These are phyloP conservation scores for Lactarius hengduanensis DNA, from an alignment of 768 basidiomycete species.

Conservation along the genomic window DNA sequence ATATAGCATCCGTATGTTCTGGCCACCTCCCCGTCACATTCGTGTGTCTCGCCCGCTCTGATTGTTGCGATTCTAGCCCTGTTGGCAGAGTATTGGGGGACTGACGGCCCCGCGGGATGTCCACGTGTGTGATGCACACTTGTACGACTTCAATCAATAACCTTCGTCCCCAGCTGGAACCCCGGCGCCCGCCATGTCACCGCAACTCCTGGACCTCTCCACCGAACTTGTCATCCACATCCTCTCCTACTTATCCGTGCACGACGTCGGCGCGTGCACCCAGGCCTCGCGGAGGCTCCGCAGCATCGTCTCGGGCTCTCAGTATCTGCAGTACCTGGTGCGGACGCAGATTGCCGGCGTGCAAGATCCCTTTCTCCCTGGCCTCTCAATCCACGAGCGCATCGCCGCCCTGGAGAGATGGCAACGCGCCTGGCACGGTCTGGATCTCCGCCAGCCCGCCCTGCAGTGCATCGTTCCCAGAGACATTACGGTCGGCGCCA, in stretches of 20 bases:
- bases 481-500: slow-evolving; percentile 11
- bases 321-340: slow-evolving; percentile 22
- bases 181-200: slow-evolving; percentile 19
- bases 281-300: slow-evolving; percentile 18
- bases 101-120: neutral
- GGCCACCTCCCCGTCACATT: neutral
- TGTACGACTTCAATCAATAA: slow-evolving; percentile 3
- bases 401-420: slow-evolving; percentile 19
- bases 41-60: slow-evolving; percentile 3
- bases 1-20: slow-evolving; percentile 7
- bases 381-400: slow-evolving; percentile 19
- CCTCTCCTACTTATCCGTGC: slow-evolving; percentile 18
- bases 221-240: slow-evolving; percentile 24
- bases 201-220: slow-evolving; percentile 24
- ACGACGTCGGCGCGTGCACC: slow-evolving; percentile 19
- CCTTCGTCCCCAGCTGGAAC: slow-evolving; percentile 1
- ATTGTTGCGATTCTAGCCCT: slow-evolving; percentile 3
- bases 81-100: neutral
- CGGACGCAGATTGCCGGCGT: slow-evolving; percentile 22
- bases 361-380: slow-evolving; percentile 13
- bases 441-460: slow-evolving; percentile 21
- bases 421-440: slow-evolving; percentile 15
- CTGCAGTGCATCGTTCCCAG: slow-evolving; percentile 20
- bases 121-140: slow-evolving; percentile 13
- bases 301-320: slow-evolving; percentile 19